These are phyloP conservation scores for Salix koriyanagi DNA, from an alignment of 345 rosid genomes.

Conservation along the genomic window DNA sequence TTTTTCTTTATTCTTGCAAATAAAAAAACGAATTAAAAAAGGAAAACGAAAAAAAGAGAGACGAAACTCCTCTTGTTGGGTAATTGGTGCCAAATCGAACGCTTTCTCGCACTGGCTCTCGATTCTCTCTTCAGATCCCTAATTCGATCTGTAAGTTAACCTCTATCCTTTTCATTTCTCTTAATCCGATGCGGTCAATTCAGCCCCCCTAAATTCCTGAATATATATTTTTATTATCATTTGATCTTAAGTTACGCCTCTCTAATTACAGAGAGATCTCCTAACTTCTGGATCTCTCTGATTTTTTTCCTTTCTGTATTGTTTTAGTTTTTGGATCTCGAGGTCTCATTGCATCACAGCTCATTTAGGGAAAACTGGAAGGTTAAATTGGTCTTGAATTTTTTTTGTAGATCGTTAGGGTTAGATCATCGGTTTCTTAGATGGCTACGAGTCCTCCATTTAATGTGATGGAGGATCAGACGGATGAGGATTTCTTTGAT, in stretches of 20 bases:
- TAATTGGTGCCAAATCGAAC: slow-evolving; percentile 37
- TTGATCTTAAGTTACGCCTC: neutral
- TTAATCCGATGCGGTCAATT: slow-evolving; percentile 1
- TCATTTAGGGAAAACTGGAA: slow-evolving; percentile 19
- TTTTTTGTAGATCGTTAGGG: slow-evolving; percentile 21
- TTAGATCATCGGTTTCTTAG: slow-evolving; percentile 8
- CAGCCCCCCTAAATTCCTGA: neutral
- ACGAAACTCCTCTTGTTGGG: slow-evolving; percentile 19
- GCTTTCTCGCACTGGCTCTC: slow-evolving; percentile 4
- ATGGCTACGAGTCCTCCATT: slow-evolving; percentile 89
- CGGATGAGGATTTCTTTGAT: slow-evolving; percentile 96
- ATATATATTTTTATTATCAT: neutral
- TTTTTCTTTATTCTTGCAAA: neutral
- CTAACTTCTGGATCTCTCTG: slow-evolving; percentile 46
- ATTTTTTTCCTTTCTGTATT: neutral
- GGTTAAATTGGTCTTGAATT: neutral
- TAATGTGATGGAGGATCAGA: slow-evolving; percentile 79
- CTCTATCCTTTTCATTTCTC: neutral
- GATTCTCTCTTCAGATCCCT: slow-evolving; percentile 7
- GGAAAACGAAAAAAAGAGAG: neutral
- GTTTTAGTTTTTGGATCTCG: slow-evolving; percentile 42
- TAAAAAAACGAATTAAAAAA: neutral
- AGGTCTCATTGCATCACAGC: slow-evolving; percentile 25
- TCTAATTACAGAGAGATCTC: slow-evolving; percentile 19
- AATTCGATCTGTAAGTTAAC: slow-evolving; percentile 39